phyloP scores from a whole-genome alignment of 352 stramenopile genomes.

The Thalassiosira delicatula region DNA sequence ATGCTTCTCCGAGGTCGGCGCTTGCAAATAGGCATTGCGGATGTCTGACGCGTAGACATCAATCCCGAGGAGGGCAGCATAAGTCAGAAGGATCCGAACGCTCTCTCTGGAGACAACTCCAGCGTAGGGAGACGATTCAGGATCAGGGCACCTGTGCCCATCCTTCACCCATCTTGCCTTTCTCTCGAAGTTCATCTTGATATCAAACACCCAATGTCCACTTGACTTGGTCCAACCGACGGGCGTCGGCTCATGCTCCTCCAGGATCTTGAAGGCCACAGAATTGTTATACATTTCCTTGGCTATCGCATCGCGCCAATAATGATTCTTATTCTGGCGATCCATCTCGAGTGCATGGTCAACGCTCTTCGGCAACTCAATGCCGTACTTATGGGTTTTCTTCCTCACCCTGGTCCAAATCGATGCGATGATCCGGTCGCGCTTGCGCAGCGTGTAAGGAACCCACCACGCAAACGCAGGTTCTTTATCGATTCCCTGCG shows the following conservation, averaged over 20 bases:
- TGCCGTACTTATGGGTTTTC: slow-evolving; percentile 66
- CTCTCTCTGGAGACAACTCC: slow-evolving; percentile 50
- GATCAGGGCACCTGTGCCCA: slow-evolving; percentile 9
- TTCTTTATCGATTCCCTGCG: slow-evolving; percentile 21
- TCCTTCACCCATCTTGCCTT: slow-evolving; percentile 36
- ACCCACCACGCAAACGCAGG: slow-evolving; percentile 44
- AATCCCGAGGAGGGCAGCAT: slow-evolving; percentile 37
- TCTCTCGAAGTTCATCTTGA: slow-evolving; percentile 23
- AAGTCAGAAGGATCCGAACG: slow-evolving; percentile 35
- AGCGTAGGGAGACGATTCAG: slow-evolving; percentile 44
- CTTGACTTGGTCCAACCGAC: neutral
- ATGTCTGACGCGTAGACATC: slow-evolving; percentile 54
- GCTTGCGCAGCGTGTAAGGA: slow-evolving; percentile 19
- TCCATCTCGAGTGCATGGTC: slow-evolving; percentile 56
- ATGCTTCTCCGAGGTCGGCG: slow-evolving; percentile 10
- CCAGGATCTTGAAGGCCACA: slow-evolving; percentile 65
- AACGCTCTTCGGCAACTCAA: slow-evolving; percentile 59
- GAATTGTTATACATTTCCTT: slow-evolving; percentile 70
- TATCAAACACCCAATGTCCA: too few relatives aligned
- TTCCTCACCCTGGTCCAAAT: slow-evolving; percentile 10
- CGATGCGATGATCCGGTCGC: slow-evolving; percentile 13
- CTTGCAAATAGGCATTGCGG: slow-evolving; percentile 46
- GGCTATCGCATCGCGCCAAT: slow-evolving; percentile 53
- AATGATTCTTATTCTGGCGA: slow-evolving; percentile 47
- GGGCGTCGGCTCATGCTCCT: neutral